Conservation (phyloP, 805 yeast genomes). For the Ogataea saltuana region DNA sequence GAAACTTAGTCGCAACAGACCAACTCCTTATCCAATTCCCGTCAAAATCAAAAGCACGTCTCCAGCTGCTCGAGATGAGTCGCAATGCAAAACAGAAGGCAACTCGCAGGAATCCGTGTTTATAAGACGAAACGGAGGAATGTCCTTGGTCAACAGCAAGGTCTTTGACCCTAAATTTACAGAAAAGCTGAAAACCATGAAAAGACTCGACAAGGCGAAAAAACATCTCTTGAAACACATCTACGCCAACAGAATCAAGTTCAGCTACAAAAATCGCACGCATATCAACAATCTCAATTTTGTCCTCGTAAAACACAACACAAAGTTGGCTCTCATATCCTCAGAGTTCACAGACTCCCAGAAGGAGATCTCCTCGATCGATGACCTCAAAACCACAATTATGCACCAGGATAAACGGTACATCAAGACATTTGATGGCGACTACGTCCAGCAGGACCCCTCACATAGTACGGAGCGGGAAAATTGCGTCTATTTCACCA, state of each 20-base stretch:
- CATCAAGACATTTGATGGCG: slow-evolving; percentile 27
- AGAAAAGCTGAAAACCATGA: slow-evolving; percentile 25
- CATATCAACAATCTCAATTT: slow-evolving; percentile 43
- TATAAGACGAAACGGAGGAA: slow-evolving; percentile 37
- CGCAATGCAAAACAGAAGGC: neutral
- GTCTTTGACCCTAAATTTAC: slow-evolving; percentile 37
- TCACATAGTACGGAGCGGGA: slow-evolving; percentile 8
- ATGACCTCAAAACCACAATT: slow-evolving; percentile 23
- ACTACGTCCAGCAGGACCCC: slow-evolving; percentile 23
- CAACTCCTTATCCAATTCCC: slow-evolving; percentile 5
- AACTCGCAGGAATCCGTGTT: slow-evolving; percentile 1
- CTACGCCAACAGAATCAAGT: slow-evolving; percentile 36
- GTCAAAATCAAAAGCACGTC: slow-evolving; percentile 4
- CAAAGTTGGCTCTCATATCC: slow-evolving; percentile 42
- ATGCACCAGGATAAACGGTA: slow-evolving; percentile 20
- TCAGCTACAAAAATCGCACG: slow-evolving; percentile 48
- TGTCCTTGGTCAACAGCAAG: slow-evolving; percentile 40
- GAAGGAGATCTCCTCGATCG: slow-evolving; percentile 18
- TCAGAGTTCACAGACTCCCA: slow-evolving; percentile 17
- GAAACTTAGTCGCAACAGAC: slow-evolving; percentile 2
- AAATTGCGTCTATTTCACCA: slow-evolving; percentile 34
- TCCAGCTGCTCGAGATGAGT: neutral
- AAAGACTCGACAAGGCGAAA: slow-evolving; percentile 18
- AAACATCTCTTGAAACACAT: slow-evolving; percentile 22
- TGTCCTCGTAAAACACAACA: slow-evolving; percentile 44